Conservation (phyloP, 495 filamentous ascomycete species). For the Lasiosphaeris hirsuta region DNA sequence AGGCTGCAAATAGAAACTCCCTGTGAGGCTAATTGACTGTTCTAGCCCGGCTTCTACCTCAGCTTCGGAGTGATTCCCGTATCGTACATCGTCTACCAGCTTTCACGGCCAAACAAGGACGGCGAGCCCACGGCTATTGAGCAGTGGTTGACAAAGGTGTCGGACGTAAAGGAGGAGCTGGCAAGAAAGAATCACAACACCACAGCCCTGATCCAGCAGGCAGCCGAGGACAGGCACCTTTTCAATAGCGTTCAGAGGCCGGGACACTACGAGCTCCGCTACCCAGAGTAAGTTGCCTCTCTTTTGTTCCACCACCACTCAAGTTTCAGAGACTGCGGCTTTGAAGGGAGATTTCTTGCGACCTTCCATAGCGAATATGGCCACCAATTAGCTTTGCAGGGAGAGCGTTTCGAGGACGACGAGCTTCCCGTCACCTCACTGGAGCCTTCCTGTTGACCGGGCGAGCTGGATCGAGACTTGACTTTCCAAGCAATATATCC, state of each 20-base stretch:
- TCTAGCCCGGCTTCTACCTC: conserved; percentile 40
- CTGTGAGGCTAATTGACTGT: conserved; percentile 11
- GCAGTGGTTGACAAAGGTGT: conserved; percentile 31
- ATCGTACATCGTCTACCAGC: conserved; percentile 34
- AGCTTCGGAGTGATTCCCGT: conserved; percentile 32
- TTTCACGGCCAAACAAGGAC: conserved; percentile 41
- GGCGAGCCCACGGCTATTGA: conserved; percentile 37
- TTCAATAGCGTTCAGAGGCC: conserved; percentile 31
- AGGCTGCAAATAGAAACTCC: not conserved
- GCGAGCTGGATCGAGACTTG: too few relatives aligned
- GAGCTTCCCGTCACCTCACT: too few relatives aligned
- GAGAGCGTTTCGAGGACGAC: too few relatives aligned
- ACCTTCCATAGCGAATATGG: too few relatives aligned
- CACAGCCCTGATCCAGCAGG: conserved; percentile 42
- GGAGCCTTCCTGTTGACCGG: too few relatives aligned
- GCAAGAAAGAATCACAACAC: conserved; percentile 40
- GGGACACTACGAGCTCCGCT: conserved; percentile 40
- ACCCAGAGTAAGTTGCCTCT: conserved; percentile 44
- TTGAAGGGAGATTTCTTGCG: too few relatives aligned
- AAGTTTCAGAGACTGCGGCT: too few relatives aligned
- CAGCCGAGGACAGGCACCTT: conserved; percentile 48
- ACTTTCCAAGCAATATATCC: too few relatives aligned
- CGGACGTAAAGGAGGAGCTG: conserved; percentile 38
- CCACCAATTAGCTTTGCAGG: too few relatives aligned
- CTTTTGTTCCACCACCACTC: not conserved